Conservation (phyloP, 306 rosid genomes). For the Luffa aegyptiaca region DNA sequence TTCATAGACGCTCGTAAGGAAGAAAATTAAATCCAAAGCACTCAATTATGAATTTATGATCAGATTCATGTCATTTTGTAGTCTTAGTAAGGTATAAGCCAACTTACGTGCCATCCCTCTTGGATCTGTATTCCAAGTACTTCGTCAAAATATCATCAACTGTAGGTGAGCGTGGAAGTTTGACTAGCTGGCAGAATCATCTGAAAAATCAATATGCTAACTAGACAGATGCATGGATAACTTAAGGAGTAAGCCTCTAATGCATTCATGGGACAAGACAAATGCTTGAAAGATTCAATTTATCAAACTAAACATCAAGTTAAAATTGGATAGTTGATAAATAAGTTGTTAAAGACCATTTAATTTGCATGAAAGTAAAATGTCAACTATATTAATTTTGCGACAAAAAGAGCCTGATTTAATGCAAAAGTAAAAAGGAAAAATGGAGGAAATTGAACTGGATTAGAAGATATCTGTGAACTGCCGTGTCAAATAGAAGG, state of each 20-base stretch:
- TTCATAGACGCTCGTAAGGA: neutral
- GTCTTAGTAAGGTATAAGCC: conserved; percentile 1
- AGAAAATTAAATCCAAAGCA: conserved; percentile 2
- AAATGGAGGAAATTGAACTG: neutral
- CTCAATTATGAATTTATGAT: neutral
- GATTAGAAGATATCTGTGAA: neutral
- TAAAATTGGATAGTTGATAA: neutral
- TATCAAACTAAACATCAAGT: neutral
- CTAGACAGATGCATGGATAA: conserved; percentile 9
- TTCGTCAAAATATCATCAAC: conserved; percentile 81
- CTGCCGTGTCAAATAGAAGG: neutral
- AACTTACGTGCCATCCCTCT: conserved; percentile 87
- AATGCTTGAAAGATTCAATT: neutral
- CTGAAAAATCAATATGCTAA: conserved; percentile 11
- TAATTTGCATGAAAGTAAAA: neutral
- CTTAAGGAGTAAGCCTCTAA: neutral
- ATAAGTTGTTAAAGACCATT: neutral
- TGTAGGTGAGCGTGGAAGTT: conserved; percentile 95
- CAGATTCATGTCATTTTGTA: neutral
- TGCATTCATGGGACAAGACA: neutral
- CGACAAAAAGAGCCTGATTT: neutral
- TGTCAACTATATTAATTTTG: neutral
- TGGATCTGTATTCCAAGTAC: conserved; percentile 78
- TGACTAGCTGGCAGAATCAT: conserved; percentile 59
- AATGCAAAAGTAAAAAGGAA: neutral